These are phyloP conservation scores for Boletus sp. DNA, from an alignment of 1,284 basidiomycete genomes.

Conservation along the genomic window DNA sequence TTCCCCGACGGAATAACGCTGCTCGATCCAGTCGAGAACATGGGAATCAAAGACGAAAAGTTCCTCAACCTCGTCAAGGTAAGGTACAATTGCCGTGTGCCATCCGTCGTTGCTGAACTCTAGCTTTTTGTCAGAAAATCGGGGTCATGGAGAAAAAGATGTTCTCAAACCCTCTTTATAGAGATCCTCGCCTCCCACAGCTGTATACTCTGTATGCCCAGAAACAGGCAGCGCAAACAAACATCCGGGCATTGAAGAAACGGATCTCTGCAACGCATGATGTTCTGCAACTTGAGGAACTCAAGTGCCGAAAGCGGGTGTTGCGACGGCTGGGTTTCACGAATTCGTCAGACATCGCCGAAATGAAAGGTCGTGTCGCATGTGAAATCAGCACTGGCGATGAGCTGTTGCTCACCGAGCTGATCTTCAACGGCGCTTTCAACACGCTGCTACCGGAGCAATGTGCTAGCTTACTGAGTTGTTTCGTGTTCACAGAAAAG, in stretches of 20 bases:
- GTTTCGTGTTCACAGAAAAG: conserved; percentile 98
- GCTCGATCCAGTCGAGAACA: conserved; percentile 92
- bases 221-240: conserved; percentile 73
- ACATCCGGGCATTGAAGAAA: conserved; percentile 77
- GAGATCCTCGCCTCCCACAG: conserved; percentile 70
- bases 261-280: conserved; percentile 89
- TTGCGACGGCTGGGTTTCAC: conserved; percentile 92
- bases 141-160: conserved; percentile 82
- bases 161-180: conserved; percentile 72
- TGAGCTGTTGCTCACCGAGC: conserved; percentile 93
- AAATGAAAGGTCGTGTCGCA: conserved; percentile 97
- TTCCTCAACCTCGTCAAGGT: conserved; percentile 88
- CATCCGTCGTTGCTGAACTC: conserved; percentile 1
- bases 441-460: conserved; percentile 89
- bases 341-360: conserved; percentile 86
- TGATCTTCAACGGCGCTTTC: conserved; percentile 98
- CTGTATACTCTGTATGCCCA: conserved; percentile 78
- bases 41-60: conserved; percentile 95
- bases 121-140: conserved; percentile 67
- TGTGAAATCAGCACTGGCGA: conserved; percentile 99
- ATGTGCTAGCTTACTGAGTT: conserved; percentile 89
- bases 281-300: conserved; percentile 94
- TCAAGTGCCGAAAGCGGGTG: conserved; percentile 94
- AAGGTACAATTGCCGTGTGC: conserved; percentile 10
- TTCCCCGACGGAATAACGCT: conserved; percentile 87